These are phyloP conservation scores for Cystofilobasidium macerans DNA, from an alignment of 768 basidiomycete species.

Conservation along the genomic window DNA sequence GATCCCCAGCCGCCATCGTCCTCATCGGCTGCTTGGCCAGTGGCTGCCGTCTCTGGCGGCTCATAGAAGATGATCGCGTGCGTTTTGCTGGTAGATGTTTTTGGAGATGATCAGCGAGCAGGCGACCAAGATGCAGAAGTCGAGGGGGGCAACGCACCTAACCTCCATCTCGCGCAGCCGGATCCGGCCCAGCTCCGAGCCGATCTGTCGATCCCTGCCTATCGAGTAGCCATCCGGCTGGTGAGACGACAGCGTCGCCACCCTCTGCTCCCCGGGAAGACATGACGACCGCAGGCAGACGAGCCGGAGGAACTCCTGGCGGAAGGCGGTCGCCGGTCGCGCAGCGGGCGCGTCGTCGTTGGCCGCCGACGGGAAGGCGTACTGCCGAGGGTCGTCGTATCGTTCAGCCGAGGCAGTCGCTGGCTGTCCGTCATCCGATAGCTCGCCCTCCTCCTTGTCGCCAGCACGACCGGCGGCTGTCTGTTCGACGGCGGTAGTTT, in stretches of 20 bases:
- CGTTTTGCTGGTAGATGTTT: background rate
- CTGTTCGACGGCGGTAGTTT: background rate
- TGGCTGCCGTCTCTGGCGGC: background rate
- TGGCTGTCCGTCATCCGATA: background rate
- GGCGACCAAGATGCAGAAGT: background rate
- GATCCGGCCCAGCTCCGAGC: conserved; percentile 14
- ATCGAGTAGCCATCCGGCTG: conserved; percentile 23
- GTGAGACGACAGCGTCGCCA: conserved; percentile 14
- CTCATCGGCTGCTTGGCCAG: background rate
- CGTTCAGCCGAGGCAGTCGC: background rate
- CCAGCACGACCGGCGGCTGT: background rate
- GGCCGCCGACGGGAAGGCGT: conserved; percentile 12
- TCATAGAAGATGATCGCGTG: conserved; percentile 20
- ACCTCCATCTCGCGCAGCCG: conserved; percentile 24
- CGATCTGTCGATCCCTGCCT: conserved; percentile 21
- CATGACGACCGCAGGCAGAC: conserved; percentile 16
- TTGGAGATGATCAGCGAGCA: background rate
- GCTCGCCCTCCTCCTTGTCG: conserved; percentile 15
- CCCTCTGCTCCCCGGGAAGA: background rate
- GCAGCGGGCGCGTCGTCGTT: background rate
- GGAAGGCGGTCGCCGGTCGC: background rate
- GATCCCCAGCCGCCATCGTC: conserved; percentile 7
- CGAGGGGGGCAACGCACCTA: background rate
- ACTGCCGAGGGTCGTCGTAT: conserved; percentile 17
- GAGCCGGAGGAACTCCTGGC: conserved; percentile 16